Conservation (phyloP, 164 flowering plant genomes). For the Pachysandra terminalis region DNA sequence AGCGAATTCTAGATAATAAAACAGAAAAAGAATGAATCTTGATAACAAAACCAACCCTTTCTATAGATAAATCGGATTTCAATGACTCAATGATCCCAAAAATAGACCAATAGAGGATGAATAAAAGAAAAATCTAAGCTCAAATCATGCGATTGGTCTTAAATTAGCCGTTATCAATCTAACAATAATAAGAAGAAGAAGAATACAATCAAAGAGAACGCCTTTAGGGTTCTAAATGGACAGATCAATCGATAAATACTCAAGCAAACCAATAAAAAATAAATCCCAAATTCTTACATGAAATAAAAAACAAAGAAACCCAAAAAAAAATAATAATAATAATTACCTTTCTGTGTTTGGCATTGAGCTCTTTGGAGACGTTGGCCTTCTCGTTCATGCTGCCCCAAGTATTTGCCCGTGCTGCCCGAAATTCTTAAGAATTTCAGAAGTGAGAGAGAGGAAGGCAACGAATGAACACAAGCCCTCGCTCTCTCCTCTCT, state of each 20-base stretch:
- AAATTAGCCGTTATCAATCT: not conserved
- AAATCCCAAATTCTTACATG: not conserved
- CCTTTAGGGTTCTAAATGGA: not conserved
- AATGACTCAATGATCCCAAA: not conserved
- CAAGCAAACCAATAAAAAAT: not conserved
- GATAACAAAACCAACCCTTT: too few relatives aligned
- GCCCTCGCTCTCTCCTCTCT: not conserved
- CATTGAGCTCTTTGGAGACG: conserved; percentile 54
- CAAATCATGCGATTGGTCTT: not conserved
- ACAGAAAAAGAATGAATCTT: too few relatives aligned
- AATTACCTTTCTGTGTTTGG: conserved; percentile 49
- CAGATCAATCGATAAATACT: conserved; percentile 4
- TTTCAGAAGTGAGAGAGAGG: conserved; percentile 8
- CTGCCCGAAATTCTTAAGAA: not conserved
- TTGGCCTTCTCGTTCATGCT: conserved; percentile 56
- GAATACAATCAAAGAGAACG: too few relatives aligned
- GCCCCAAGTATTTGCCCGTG: not conserved
- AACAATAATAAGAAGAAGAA: not conserved
- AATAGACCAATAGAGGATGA: too few relatives aligned
- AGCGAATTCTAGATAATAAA: too few relatives aligned
- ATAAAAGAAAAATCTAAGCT: not conserved
- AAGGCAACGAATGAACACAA: not conserved
- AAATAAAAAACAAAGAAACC: not conserved
- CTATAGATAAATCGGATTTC: too few relatives aligned
- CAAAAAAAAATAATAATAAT: not conserved